phyloP scores from a whole-genome alignment of 768 basidiomycete species.

The Lentinula raphanica region DNA sequence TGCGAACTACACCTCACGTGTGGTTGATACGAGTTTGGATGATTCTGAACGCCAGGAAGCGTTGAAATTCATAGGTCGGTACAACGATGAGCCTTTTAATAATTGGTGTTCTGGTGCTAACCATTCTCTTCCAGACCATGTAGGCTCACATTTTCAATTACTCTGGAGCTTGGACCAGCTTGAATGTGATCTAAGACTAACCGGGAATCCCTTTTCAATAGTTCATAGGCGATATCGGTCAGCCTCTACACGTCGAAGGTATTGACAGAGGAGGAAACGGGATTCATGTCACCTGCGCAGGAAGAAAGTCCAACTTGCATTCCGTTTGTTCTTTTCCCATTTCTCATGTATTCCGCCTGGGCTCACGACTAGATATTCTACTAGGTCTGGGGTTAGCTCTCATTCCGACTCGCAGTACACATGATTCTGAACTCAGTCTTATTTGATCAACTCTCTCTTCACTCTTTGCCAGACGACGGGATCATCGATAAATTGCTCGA shows the following conservation, averaged over 20 bases:
- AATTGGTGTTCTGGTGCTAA: background rate
- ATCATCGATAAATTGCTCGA: background rate
- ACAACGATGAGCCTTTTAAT: background rate
- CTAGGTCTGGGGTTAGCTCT: background rate
- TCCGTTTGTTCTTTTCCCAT: background rate
- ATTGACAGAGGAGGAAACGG: slow-evolving; percentile 16
- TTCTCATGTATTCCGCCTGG: background rate
- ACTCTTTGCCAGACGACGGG: background rate
- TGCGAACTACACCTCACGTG: slow-evolving; percentile 30
- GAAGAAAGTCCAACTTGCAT: slow-evolving; percentile 18
- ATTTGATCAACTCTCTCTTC: too few species aligned
- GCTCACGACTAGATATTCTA: background rate
- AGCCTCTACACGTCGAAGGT: slow-evolving; percentile 20
- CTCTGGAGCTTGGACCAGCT: background rate
- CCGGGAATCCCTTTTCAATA: background rate
- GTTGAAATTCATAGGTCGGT: slow-evolving; percentile 25
- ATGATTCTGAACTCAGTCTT: background rate
- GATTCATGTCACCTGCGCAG: slow-evolving; percentile 14
- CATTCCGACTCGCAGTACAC: too few species aligned
- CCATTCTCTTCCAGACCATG: background rate
- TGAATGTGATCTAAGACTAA: too few species aligned
- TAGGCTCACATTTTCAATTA: background rate
- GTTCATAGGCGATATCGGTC: slow-evolving; percentile 20
- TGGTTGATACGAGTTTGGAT: slow-evolving; percentile 20
- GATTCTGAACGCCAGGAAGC: slow-evolving; percentile 24